phyloP scores from a whole-genome alignment of 441 rosid genomes.

The Melastoma candidum region DNA sequence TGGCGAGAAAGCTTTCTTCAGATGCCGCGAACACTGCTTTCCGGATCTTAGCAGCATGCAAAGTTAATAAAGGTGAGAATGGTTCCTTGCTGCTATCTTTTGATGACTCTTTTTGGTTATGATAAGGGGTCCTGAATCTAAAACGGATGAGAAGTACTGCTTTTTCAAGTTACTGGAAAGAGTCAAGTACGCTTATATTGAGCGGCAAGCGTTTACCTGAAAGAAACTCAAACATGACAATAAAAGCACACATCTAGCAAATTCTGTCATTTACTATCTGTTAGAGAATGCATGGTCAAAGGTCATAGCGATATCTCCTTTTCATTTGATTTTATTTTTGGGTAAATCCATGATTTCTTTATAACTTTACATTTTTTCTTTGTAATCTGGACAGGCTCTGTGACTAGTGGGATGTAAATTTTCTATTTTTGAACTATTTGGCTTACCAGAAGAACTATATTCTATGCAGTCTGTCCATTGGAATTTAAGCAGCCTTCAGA shows the following conservation, averaged over 20 bases:
- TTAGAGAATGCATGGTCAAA: neutral
- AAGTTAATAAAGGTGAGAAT: constrained; percentile 76
- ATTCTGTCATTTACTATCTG: neutral
- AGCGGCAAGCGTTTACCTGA: too few species aligned
- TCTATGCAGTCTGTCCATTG: constrained; percentile 81
- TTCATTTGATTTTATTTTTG: neutral
- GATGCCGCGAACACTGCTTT: constrained; percentile 66
- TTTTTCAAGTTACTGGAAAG: too few species aligned
- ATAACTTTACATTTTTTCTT: neutral
- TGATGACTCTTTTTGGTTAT: neutral
- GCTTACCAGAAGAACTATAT: constrained; percentile 13
- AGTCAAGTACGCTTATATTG: too few species aligned
- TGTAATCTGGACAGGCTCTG: neutral
- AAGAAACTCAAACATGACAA: too few species aligned
- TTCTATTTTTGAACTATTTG: neutral
- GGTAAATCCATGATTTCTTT: neutral
- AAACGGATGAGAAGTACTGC: too few species aligned
- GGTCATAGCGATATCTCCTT: neutral
- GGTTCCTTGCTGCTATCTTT: constrained; percentile 6
- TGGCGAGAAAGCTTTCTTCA: constrained; percentile 63
- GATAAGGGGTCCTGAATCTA: too few species aligned
- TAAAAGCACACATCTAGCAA: too few species aligned
- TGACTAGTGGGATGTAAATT: neutral
- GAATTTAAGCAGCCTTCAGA: constrained; percentile 66
- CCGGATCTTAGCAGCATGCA: constrained; percentile 81